Percentiles rank a stretch among this genome's conserved stretches.
These are phyloP conservation scores for Physcomitrellopsis africana DNA, from an alignment of 225 moss, liverwort and hornwort species.

Conservation along the genomic window DNA sequence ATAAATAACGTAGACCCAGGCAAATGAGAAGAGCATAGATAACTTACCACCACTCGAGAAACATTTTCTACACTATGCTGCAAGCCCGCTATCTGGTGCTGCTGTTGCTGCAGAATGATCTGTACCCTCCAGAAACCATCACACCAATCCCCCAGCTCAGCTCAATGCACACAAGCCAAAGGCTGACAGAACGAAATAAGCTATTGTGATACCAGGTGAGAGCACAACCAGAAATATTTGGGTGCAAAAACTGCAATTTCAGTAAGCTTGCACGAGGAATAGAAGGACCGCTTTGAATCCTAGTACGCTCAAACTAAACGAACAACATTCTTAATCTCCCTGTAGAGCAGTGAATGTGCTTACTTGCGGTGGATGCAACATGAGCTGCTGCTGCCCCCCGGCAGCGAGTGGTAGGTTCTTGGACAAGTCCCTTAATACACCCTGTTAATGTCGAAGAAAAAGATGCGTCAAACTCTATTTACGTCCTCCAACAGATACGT, in stretches of 20 bases:
- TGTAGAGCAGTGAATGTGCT: slow-evolving; percentile 23
- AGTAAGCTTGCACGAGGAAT: background rate
- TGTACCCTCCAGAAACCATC: slow-evolving; percentile 49
- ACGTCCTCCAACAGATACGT: background rate
- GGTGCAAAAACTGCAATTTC: background rate
- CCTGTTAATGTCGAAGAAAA: slow-evolving; percentile 42
- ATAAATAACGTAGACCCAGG: background rate
- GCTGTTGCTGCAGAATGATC: slow-evolving; percentile 80
- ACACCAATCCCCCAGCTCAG: slow-evolving; percentile 35
- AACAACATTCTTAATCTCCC: background rate
- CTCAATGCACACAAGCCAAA: slow-evolving; percentile 4
- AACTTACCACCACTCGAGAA: slow-evolving; percentile 51
- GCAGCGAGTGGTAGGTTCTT: slow-evolving; percentile 67
- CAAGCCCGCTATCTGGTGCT: slow-evolving; percentile 73
- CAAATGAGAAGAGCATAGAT: background rate
- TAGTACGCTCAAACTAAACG: background rate
- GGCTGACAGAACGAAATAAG: slow-evolving; percentile 10
- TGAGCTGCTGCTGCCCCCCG: slow-evolving; percentile 75
- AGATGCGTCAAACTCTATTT: background rate
- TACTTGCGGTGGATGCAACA: slow-evolving; percentile 81
- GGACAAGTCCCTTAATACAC: slow-evolving; percentile 75
- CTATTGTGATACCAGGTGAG: background rate
- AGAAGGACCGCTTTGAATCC: background rate
- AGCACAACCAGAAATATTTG: background rate
- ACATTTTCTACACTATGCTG: slow-evolving; percentile 73